These are phyloP conservation scores for Moricandia arvensis DNA, from an alignment of 345 rosid species.

Conservation along the genomic window DNA sequence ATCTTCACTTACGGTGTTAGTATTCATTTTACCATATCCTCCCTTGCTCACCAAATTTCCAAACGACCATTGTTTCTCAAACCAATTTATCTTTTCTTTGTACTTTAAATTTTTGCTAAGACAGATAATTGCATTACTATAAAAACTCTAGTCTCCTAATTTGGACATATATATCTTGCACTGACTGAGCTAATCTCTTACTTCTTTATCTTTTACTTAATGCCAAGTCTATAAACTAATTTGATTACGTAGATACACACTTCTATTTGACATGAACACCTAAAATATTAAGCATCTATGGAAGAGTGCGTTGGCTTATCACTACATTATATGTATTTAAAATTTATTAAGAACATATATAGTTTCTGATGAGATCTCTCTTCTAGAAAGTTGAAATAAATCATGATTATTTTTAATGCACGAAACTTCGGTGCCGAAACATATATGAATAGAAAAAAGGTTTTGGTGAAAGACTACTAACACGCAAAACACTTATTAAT, in stretches of 20 bases:
- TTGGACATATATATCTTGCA: neutral
- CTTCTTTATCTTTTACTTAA: neutral
- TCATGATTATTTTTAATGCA: conserved; percentile 18
- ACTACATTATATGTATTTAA: neutral
- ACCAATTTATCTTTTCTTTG: neutral
- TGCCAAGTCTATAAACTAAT: neutral
- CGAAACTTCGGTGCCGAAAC: conserved; percentile 11
- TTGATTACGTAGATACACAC: neutral
- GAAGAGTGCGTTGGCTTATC: conserved; percentile 3
- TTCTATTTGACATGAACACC: neutral
- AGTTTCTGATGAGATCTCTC: neutral
- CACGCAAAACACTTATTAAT: conserved; percentile 19
- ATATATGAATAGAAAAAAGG: conserved; percentile 15
- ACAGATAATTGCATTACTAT: neutral
- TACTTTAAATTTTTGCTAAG: neutral
- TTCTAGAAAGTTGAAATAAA: conserved; percentile 28
- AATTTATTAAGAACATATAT: neutral
- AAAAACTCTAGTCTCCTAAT: neutral
- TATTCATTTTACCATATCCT: neutral
- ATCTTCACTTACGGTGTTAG: neutral
- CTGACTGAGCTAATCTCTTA: neutral
- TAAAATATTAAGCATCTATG: neutral
- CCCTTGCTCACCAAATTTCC: conserved; percentile 12
- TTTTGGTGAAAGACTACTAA: conserved; percentile 16
- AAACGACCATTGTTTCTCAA: neutral